Base-by-base conservation (phyloP, 768 basidiomycete genomes). In the Trichaptum fuscoviolaceum region DNA sequence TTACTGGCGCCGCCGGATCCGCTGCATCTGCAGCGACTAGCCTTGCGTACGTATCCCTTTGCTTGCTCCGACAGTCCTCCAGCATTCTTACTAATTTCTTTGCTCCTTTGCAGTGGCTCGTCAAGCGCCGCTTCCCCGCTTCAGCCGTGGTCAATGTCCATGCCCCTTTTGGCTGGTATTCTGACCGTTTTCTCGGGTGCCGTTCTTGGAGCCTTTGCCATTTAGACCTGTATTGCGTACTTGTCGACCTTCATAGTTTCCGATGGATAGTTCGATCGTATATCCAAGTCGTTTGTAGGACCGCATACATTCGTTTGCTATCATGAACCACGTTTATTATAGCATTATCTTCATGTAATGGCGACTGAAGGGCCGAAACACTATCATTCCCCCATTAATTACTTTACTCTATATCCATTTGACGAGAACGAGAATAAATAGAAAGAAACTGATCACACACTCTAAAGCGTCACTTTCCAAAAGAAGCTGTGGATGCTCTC, bases 1-100 rank as follows among this genome's bases (percentile, higher is more conserved):
- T 83, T 9, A 72, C 71, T 8, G 65, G 63, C 2, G 62, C 26
- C 9, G 57, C 57, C 23, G 67, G 42, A 42, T 61, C 59, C 18
- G 24, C 30, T 24, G 59, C 59, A 34, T 59, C 52, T 27, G 65
- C 58, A 23, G 69, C 64, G 1, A 69, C 64, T 0, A 59, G 59
- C 58, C 67, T 69, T 23, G 25, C 63, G 26, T 64, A 27, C n/a
- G 57, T 34, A 20, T 57, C 25, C 7, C 58, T 58, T 17, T 58
- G 26, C 7, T 7, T 57, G 60, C n/a, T n/a, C 35, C 26, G 23
- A 63, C 58, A 25, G 64, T 5, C 9, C 0, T 66, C 30, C 24
- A 17, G 8, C 30, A 30, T 30, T 30, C 30, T 30, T 30, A 8
- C 30, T 30, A 8, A 30, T 30, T 30, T 30, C 30, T 30, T 30